These are phyloP conservation scores for Neolentinus lepideus DNA, from an alignment of 1,284 basidiomycete genomes.

Conservation along the genomic window DNA sequence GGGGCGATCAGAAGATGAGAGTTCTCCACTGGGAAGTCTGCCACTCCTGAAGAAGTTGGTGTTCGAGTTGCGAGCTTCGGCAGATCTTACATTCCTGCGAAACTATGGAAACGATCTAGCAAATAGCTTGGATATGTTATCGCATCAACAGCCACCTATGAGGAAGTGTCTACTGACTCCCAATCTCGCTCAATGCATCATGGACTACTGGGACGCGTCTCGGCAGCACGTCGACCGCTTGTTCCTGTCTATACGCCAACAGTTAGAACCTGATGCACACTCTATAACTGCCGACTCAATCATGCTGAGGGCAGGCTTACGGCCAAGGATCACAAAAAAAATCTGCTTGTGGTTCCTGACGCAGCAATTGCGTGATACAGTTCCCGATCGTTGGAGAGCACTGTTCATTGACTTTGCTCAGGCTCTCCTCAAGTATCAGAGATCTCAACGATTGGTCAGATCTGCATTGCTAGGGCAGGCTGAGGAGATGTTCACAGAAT, in stretches of 20 bases:
- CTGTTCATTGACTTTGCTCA: conserved; percentile 20
- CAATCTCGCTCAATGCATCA: no score
- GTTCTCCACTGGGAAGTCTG: not conserved
- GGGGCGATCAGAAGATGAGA: not conserved
- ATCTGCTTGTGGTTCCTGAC: conserved; percentile 10
- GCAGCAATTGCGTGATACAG: not conserved
- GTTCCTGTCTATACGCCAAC: conserved; percentile 7
- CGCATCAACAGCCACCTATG: no score
- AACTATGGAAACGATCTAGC: not conserved
- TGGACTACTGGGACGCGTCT: not conserved
- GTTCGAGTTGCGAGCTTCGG: not conserved
- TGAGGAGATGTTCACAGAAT: conserved; percentile 29
- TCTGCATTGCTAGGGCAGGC: conserved; percentile 8
- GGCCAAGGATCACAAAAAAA: conserved; percentile 21
- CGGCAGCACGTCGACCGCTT: not conserved
- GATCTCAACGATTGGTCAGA: conserved; percentile 22
- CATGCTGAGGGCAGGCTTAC: conserved; percentile 16
- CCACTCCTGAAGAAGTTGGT: not conserved
- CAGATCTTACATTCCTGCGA: not conserved
- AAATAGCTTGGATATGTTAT: not conserved
- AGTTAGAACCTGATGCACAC: conserved; percentile 7
- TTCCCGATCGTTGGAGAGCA: conserved; percentile 18
- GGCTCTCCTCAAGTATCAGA: conserved; percentile 24
- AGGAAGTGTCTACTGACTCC: no score
- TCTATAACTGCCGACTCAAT: conserved; percentile 6